Evolutionary conservation across 176 grass and related monocot species (phyloP), one percentile per base, ranked within the genome.

Genomic region (Musa beccarii): DNA sequence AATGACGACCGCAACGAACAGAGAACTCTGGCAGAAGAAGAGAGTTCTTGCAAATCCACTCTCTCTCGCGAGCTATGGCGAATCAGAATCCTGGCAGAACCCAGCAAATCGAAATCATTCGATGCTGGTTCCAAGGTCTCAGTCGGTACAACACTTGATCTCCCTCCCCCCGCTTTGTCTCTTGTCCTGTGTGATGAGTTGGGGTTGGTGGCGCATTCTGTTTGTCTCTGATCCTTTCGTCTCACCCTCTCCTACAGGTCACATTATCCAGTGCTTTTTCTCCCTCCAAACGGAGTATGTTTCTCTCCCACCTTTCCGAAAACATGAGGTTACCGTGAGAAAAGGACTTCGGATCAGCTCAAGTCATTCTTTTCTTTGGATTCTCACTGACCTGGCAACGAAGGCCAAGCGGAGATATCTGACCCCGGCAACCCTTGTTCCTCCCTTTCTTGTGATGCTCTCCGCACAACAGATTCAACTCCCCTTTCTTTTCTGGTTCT

Each of bases 231-330:
- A 10, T 23, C 11, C 2, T 26, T 13, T 66, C 26, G 10, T 26
- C 23, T 66, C 63, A 26, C 3, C 10, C 22, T 28, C 13, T 66
- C 23, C 23, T 25, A 14, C 11, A 11, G 57, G 2, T 28, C 26
- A 66, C 11, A 2, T 26, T 66, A 26, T 66, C 63, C 23, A 26
- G 4, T 13, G 21, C 63, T 14, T 23, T 66, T 69, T 69, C 67
- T 71, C 19, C 68, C 52, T 71, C 49, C 52, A 52, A 71, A 49
- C 68, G 22, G 52, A 71, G 68, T 51, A 71, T 71, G 19, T 52
- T 52, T 52, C 68, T 71, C 68, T 15, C 16, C 34, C 19, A 51
- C 9, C 68, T 71, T 52, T 71, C 68, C 52, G 43, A 19, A 49
- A n/a, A 49, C 9, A 71, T 21, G 43, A 21, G 68, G 43, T 11